Percentiles rank a stretch among this genome's conserved stretches.
Evolutionary conservation across 257 asterid species (phyloP).

Genomic region (Ilex aquifolium): DNA sequence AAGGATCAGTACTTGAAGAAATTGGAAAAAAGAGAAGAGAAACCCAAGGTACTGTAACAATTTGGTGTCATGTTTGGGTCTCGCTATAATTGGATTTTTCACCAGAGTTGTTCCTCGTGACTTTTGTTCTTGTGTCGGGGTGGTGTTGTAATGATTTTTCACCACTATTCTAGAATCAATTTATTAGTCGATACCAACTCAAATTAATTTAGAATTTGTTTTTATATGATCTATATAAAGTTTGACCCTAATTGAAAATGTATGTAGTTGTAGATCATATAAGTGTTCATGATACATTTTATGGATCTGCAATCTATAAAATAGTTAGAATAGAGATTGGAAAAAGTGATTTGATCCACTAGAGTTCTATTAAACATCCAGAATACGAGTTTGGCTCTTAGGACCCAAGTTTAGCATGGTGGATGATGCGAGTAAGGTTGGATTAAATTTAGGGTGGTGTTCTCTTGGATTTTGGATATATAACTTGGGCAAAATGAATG

Average conservation of each 20-base stretch:
- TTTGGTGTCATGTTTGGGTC: neutral
- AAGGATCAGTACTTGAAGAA: constrained; percentile 69
- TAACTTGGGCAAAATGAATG: too few relatives aligned
- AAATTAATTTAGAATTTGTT: neutral
- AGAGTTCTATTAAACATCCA: neutral
- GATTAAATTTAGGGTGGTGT: too few relatives aligned
- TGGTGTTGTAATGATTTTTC: neutral
- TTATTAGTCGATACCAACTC: neutral
- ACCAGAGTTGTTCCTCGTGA: neutral
- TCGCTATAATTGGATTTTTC: too few relatives aligned
- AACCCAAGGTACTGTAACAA: constrained; percentile 66
- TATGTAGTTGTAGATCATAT: neutral
- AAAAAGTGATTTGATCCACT: neutral
- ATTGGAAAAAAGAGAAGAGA: constrained; percentile 50
- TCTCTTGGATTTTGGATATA: too few relatives aligned
- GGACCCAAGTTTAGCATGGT: neutral
- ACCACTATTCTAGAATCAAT: neutral
- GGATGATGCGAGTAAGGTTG: too few relatives aligned
- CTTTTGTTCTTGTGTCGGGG: neutral
- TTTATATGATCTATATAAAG: neutral
- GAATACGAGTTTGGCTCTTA: too few relatives aligned
- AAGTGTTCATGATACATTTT: neutral
- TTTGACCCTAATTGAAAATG: neutral
- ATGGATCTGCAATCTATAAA: neutral
- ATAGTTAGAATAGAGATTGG: neutral